Percentiles rank a stretch among this genome's conserved stretches.
Evolutionary conservation across 179 eudicot genomes (phyloP).

Genomic region (Silene coronaria): DNA sequence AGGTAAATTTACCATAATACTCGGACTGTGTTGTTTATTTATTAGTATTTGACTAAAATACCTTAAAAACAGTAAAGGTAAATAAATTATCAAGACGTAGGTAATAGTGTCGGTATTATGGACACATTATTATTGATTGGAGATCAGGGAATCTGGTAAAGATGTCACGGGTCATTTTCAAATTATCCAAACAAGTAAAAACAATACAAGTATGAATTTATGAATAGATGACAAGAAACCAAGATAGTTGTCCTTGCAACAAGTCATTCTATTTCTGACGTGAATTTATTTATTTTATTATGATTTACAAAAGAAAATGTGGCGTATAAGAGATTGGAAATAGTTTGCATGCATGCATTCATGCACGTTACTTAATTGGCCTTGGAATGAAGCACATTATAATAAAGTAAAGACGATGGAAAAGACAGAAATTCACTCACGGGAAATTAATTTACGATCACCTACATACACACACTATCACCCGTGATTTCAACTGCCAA

Average conservation of each 20-base stretch:
- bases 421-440: conserved; percentile 16
- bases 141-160: neutral
- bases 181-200: conserved; percentile 14
- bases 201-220: too few relatives aligned
- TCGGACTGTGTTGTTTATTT: too few relatives aligned
- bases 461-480: too few relatives aligned
- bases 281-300: neutral
- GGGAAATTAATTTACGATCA: conserved; percentile 3
- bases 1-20: too few relatives aligned
- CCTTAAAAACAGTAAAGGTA: too few relatives aligned
- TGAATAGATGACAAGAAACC: conserved; percentile 4
- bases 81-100: too few relatives aligned
- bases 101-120: too few relatives aligned
- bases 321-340: neutral
- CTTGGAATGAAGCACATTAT: conserved; percentile 13
- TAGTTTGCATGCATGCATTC: conserved; percentile 4
- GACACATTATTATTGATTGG: too few relatives aligned
- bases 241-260: conserved; percentile 1
- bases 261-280: conserved; percentile 5
- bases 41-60: too few relatives aligned
- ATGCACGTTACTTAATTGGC: conserved; percentile 3
- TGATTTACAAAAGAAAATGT: conserved; percentile 9
- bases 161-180: conserved; percentile 29
- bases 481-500: conserved; percentile 23
- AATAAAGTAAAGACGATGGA: neutral